Conservation (phyloP, 192 early-diverging fungal genomes). For the Chytriomyces hyalinus region DNA sequence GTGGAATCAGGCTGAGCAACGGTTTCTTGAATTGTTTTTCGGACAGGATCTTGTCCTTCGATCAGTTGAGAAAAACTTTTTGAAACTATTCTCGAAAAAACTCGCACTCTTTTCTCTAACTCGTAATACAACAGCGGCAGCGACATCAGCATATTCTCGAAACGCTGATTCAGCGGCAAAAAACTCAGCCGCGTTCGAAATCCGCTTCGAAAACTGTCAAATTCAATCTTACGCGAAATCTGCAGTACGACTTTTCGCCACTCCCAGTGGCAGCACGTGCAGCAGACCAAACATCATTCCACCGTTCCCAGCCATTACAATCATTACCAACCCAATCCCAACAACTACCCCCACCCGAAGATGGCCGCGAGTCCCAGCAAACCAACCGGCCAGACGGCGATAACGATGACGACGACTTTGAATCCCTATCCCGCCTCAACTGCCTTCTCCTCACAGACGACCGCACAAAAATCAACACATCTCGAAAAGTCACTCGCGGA, state of each 20-base stretch:
- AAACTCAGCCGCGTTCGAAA: neutral
- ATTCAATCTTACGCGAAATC: constrained; percentile 30
- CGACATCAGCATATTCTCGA: constrained; percentile 25
- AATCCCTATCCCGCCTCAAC: constrained; percentile 4
- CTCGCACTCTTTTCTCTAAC: neutral
- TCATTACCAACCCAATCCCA: too few species aligned
- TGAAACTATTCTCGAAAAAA: neutral
- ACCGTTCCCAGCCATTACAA: too few species aligned
- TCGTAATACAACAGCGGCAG: constrained; percentile 8
- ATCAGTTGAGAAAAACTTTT: neutral
- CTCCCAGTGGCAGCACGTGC: neutral
- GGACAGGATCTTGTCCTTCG: constrained; percentile 30
- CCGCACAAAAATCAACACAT: neutral
- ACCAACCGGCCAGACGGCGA: neutral
- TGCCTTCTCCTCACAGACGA: neutral
- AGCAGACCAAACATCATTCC: neutral
- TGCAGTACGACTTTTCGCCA: constrained; percentile 32
- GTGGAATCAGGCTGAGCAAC: constrained; percentile 32
- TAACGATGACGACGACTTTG: neutral
- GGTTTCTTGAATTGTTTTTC: constrained; percentile 35
- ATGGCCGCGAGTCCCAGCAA: constrained; percentile 1
- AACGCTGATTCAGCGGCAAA: neutral
- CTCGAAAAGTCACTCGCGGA: neutral
- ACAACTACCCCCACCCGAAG: neutral
- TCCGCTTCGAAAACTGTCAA: constrained; percentile 20